A percentile compares a stretch with the other conserved stretches of the same genome.
Evolutionary conservation across 345 rosid genomes (phyloP).

Genomic region (Geranium brycei): DNA sequence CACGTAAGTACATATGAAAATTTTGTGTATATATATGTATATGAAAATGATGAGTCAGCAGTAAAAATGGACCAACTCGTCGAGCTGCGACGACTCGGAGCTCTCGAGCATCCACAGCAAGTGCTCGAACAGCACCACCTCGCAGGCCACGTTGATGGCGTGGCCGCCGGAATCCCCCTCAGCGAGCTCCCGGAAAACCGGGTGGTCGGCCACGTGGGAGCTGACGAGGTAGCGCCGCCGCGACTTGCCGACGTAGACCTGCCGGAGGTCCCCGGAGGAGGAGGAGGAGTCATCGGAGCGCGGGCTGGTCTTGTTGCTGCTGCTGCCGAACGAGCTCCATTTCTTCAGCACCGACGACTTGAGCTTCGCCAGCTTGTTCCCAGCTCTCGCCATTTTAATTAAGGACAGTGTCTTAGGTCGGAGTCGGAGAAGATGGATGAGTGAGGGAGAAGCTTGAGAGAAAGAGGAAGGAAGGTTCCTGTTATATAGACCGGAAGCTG

Average conservation of each 20-base stretch:
- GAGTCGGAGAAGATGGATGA: not conserved
- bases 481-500: conserved; percentile 15
- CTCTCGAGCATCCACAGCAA: conserved; percentile 90
- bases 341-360: conserved; percentile 66
- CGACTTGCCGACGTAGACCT: conserved; percentile 72
- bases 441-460: conserved; percentile 9
- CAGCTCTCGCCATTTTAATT: conserved; percentile 51
- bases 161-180: conserved; percentile 19
- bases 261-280: conserved; percentile 35
- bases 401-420: not conserved
- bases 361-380: conserved; percentile 53
- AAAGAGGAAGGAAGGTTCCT: conserved; percentile 19
- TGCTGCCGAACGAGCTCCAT: conserved; percentile 55
- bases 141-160: conserved; percentile 45
- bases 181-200: conserved; percentile 32
- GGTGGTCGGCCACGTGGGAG: conserved; percentile 35
- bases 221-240: conserved; percentile 57
- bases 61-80: conserved; percentile 77
- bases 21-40: too few relatives aligned
- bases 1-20: too few relatives aligned
- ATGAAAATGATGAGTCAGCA: conserved; percentile 22
- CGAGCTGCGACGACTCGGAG: conserved; percentile 47
- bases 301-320: conserved; percentile 3
- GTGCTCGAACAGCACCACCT: conserved; percentile 92
- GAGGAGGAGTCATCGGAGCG: conserved; percentile 16